These are phyloP conservation scores for Petunia axillaris DNA, from an alignment of 257 asterid species.

Conservation along the genomic window DNA sequence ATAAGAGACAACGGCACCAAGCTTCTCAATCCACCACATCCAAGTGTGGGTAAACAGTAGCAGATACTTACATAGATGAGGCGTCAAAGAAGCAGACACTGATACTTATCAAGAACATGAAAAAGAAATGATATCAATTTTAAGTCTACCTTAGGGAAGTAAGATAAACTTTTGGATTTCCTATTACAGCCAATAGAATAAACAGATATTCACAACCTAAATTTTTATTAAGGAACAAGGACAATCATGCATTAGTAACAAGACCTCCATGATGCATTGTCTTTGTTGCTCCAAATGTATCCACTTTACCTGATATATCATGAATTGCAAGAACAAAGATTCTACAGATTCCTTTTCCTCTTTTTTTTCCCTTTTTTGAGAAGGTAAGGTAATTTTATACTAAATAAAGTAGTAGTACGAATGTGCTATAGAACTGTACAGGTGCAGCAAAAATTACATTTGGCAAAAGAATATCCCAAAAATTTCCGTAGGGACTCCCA, in stretches of 20 bases:
- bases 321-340: neutral
- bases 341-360: neutral
- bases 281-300: neutral
- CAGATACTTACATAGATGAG: neutral
- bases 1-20: neutral
- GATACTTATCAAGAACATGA: neutral
- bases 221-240: neutral
- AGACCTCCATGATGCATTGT: neutral
- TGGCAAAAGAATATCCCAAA: too few species aligned
- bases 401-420: too few species aligned
- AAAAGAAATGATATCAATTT: neutral
- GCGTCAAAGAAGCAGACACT: neutral
- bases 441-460: too few species aligned
- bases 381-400: too few species aligned
- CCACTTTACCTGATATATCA: neutral
- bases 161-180: neutral
- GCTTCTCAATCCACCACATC: neutral
- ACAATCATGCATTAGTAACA: neutral
- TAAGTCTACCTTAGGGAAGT: neutral
- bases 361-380: too few species aligned
- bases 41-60: neutral
- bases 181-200: neutral
- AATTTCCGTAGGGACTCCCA: too few species aligned
- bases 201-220: neutral
- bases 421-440: too few species aligned